Evolutionary conservation across 345 rosid genomes (phyloP).

Genomic region (Camelina sativa): DNA sequence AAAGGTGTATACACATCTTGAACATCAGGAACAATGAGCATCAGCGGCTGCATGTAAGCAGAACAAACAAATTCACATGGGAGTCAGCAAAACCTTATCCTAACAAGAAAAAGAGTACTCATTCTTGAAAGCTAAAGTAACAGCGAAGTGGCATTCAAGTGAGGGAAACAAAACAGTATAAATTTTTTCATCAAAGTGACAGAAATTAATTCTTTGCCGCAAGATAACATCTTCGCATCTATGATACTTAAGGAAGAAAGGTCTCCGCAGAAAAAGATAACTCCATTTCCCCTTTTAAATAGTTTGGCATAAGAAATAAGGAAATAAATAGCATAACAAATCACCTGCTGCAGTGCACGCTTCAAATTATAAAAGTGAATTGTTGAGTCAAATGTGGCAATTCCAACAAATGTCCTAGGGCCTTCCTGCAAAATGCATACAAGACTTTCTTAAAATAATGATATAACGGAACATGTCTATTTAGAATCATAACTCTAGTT

Average conservation of each 20-base stretch:
- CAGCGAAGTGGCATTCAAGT: constrained; percentile 15
- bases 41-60: constrained; percentile 78
- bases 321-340: constrained; percentile 7
- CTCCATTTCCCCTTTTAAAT: background rate
- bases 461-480: background rate
- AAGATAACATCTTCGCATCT: constrained; percentile 20
- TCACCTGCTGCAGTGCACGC: constrained; percentile 94
- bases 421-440: constrained; percentile 77
- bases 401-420: constrained; percentile 92
- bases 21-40: constrained; percentile 97
- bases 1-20: constrained; percentile 98
- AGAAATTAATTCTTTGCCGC: constrained; percentile 10
- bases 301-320: constrained; percentile 17
- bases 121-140: constrained; percentile 15
- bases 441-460: constrained; percentile 14
- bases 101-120: constrained; percentile 11
- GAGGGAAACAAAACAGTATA: background rate
- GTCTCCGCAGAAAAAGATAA: constrained; percentile 12
- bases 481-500: constrained; percentile 15
- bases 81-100: background rate
- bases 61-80: constrained; percentile 23
- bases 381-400: constrained; percentile 96
- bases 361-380: constrained; percentile 95
- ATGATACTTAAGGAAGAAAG: constrained; percentile 22
- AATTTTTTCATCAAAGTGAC: constrained; percentile 10